A percentile compares a stretch with the other conserved stretches of the same genome.
Evolutionary conservation across 2,329 filamentous ascomycete genomes (phyloP).

Genomic region (Penicillium corylophilum): DNA sequence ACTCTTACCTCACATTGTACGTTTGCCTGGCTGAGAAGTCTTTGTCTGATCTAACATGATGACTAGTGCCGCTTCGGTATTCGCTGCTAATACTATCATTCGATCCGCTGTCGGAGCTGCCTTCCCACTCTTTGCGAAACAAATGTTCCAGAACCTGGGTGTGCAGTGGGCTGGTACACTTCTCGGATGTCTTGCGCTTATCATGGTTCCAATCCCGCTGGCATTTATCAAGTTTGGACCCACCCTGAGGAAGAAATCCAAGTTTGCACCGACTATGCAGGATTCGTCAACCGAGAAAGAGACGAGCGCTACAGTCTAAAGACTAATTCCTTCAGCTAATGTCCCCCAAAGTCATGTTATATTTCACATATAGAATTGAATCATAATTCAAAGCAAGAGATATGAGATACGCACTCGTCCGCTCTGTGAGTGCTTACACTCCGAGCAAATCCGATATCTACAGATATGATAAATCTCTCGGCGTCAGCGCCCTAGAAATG

Average conservation of each 20-base stretch:
- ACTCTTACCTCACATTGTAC: slow-evolving; percentile 42
- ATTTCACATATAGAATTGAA: background rate
- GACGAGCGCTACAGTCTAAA: slow-evolving; percentile 7
- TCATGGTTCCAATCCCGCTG: slow-evolving; percentile 42
- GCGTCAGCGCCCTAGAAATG: background rate
- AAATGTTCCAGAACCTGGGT: slow-evolving; percentile 39
- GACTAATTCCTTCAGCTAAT: background rate
- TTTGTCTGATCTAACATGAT: background rate
- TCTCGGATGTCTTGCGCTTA: slow-evolving; percentile 36
- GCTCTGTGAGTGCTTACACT: background rate
- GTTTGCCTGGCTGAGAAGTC: slow-evolving; percentile 6
- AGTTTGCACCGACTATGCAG: slow-evolving; percentile 23
- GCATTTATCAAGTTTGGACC: slow-evolving; percentile 34
- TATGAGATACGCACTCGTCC: background rate
- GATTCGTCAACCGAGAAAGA: background rate
- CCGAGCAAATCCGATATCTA: background rate
- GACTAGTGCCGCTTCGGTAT: slow-evolving; percentile 37
- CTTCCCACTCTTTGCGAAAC: slow-evolving; percentile 38
- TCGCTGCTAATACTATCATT: slow-evolving; percentile 41
- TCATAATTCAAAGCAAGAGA: background rate
- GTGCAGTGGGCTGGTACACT: slow-evolving; percentile 42
- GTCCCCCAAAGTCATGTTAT: background rate
- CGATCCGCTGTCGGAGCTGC: slow-evolving; percentile 36
- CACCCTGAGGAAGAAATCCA: slow-evolving; percentile 28
- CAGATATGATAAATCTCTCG: background rate